Evolutionary conservation across 169 alveolate genomes (phyloP), one percentile per base, ranked within the genome.

Genomic region (Blepharisma undulans): DNA sequence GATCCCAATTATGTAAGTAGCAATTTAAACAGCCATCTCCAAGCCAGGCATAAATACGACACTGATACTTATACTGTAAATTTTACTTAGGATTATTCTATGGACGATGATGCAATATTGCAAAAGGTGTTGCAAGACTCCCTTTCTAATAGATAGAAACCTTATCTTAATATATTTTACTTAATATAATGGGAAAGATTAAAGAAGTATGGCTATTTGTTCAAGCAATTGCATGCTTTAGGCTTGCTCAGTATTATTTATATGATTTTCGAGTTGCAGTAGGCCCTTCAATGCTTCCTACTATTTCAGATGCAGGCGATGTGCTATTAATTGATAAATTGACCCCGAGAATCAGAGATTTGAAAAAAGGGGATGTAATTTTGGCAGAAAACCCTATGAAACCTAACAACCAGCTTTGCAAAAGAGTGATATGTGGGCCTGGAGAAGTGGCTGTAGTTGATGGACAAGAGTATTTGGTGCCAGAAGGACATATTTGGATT

Each of bases 251-350:
- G 33, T 74, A 71, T 30, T 91, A 93, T 76, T 19, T 90, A 5
- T 87, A 72, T 22, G 91, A 76, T 36, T 29, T 93, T 21, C 66
- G 87, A 14, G 87, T 48, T 4, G 78, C 89, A n/a, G 36, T 78
- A 32, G 96, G 96, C 21, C 93, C 93, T 71, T 93, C 96, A 29
- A 93, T 93, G 96, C 78, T 87, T n/a, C 96, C 96, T 7, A 89
- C 94, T 19, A 60, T 91, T 33, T 72, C 76, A 30, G 59, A 74
- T 27, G 86, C 72, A 34, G 88, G 92, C 22, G 87, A 84, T 84
- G 22, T 91, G 76, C 76, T 91, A 4, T 87, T 91, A n/a, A 36
- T 91, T 30, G 94, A 88, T 48, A 80, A 87, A 48, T 76, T 93
- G 74, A 87, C 89, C 22, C 76, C 82, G 4, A 48, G 74, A 8